Conservation (phyloP, 805 yeast species). For the Lachancea waltii region DNA sequence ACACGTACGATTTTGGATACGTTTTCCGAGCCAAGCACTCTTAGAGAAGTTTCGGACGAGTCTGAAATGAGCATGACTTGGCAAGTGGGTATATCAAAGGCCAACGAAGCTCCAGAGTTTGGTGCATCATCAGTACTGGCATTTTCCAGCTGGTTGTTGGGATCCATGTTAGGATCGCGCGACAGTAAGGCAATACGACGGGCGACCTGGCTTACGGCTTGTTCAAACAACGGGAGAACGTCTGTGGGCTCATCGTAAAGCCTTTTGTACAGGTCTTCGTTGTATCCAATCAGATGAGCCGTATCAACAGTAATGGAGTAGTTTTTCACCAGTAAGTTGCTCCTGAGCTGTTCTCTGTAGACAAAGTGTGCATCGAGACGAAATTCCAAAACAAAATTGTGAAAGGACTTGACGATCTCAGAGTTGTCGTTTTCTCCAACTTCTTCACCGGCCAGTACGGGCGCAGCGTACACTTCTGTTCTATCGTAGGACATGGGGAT, state of each 20-base stretch:
- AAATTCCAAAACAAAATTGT: slow-evolving; percentile 76
- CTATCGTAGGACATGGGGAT: slow-evolving; percentile 61
- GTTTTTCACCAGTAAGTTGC: slow-evolving; percentile 70
- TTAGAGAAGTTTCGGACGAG: slow-evolving; percentile 63
- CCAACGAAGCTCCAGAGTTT: slow-evolving; percentile 10
- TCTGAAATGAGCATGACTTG: slow-evolving; percentile 74
- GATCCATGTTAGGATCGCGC: slow-evolving; percentile 10
- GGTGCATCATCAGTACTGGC: slow-evolving; percentile 12
- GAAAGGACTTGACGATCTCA: slow-evolving; percentile 71
- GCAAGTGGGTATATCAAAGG: slow-evolving; percentile 58
- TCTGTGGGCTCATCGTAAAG: slow-evolving; percentile 83
- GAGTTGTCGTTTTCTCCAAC: slow-evolving; percentile 54
- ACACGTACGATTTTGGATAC: slow-evolving; percentile 85
- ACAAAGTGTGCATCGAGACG: slow-evolving; percentile 75
- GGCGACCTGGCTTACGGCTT: slow-evolving; percentile 80
- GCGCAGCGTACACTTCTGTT: slow-evolving; percentile 66
- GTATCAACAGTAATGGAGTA: slow-evolving; percentile 68
- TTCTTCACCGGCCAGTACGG: slow-evolving; percentile 81
- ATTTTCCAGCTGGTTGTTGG: slow-evolving; percentile 9
- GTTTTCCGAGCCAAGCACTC: slow-evolving; percentile 80
- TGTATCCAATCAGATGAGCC: slow-evolving; percentile 79
- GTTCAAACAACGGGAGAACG: slow-evolving; percentile 79
- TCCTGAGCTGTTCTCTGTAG: slow-evolving; percentile 86
- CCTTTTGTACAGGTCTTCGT: slow-evolving; percentile 81
- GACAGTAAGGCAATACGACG: slow-evolving; percentile 51